phyloP scores from a whole-genome alignment of 495 filamentous ascomycete genomes.

The Penicillium turbatum region DNA sequence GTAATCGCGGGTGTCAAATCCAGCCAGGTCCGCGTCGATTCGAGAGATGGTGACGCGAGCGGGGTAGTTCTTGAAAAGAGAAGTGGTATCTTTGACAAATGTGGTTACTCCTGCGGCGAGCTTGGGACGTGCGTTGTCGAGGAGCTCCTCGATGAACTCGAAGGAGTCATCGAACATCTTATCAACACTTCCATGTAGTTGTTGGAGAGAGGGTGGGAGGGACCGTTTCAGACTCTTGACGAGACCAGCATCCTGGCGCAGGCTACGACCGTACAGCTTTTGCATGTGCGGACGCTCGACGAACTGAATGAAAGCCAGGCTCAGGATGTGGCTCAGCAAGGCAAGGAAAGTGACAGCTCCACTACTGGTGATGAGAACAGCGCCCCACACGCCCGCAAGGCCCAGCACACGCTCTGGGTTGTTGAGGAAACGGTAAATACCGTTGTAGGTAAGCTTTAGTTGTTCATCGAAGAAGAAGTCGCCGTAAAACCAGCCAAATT shows the following conservation, averaged over 20 bases:
- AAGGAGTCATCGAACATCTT: slow-evolving; percentile 78
- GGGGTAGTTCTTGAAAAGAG: slow-evolving; percentile 86
- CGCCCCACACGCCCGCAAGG: slow-evolving; percentile 92
- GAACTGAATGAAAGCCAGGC: slow-evolving; percentile 83
- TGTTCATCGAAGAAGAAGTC: slow-evolving; percentile 90
- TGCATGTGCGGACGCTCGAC: slow-evolving; percentile 98
- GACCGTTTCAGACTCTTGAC: slow-evolving; percentile 85
- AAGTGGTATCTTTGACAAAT: slow-evolving; percentile 81
- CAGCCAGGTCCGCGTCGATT: slow-evolving; percentile 74
- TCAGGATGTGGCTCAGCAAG: slow-evolving; percentile 76
- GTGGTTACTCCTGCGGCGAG: slow-evolving; percentile 80
- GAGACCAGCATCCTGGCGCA: slow-evolving; percentile 84
- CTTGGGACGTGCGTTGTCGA: slow-evolving; percentile 83
- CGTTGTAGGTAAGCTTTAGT: slow-evolving; percentile 87
- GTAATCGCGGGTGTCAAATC: slow-evolving; percentile 81
- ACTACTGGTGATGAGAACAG: slow-evolving; percentile 87
- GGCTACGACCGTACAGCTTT: slow-evolving; percentile 82
- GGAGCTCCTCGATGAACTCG: slow-evolving; percentile 84
- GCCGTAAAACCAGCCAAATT: slow-evolving; percentile 99
- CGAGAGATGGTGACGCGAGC: slow-evolving; percentile 81
- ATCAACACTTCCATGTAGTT: slow-evolving; percentile 81
- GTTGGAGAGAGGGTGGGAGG: slow-evolving; percentile 71
- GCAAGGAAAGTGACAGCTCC: slow-evolving; percentile 78
- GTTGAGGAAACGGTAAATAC: slow-evolving; percentile 96
- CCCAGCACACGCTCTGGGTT: slow-evolving; percentile 94